Conservation (phyloP, 345 rosid genomes). For the Citrus unshiu region DNA sequence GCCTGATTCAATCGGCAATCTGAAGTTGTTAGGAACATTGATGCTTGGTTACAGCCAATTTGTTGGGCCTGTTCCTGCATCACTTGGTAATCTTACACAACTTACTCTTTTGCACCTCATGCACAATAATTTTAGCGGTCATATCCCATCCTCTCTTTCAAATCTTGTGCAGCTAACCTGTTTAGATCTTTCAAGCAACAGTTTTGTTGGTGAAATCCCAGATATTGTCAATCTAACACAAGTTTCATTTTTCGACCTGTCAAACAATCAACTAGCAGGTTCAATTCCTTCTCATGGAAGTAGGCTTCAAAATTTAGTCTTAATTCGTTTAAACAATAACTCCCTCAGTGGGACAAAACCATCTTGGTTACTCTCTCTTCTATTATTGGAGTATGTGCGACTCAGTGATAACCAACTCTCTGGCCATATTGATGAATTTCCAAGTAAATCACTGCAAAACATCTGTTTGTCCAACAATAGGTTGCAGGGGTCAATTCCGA, state of each 20-base stretch:
- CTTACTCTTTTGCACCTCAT: neutral
- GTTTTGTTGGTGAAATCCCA: constrained; percentile 23
- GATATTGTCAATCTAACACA: neutral
- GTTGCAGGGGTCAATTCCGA: constrained; percentile 18
- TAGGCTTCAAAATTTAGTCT: neutral
- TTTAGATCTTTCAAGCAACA: neutral
- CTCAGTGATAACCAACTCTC: neutral
- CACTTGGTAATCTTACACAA: neutral
- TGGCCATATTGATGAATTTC: constrained; percentile 13
- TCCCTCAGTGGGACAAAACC: constrained; percentile 12
- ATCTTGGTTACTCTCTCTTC: constrained; percentile 6
- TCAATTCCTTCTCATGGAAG: neutral
- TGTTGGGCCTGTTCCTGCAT: neutral
- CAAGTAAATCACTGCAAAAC: neutral
- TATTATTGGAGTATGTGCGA: neutral
- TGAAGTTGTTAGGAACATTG: neutral
- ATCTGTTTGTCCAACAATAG: constrained; percentile 10
- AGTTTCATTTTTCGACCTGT: neutral
- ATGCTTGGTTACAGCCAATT: neutral
- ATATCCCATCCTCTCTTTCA: constrained; percentile 11
- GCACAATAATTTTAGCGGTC: constrained; percentile 10
- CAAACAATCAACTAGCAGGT: neutral
- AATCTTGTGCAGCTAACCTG: neutral
- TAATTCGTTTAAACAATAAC: neutral
- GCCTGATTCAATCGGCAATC: neutral